Percentiles rank a stretch among this genome's conserved stretches.
These are phyloP conservation scores for Abelmoschus esculentus DNA, from an alignment of 345 rosid genomes.

Conservation along the genomic window DNA sequence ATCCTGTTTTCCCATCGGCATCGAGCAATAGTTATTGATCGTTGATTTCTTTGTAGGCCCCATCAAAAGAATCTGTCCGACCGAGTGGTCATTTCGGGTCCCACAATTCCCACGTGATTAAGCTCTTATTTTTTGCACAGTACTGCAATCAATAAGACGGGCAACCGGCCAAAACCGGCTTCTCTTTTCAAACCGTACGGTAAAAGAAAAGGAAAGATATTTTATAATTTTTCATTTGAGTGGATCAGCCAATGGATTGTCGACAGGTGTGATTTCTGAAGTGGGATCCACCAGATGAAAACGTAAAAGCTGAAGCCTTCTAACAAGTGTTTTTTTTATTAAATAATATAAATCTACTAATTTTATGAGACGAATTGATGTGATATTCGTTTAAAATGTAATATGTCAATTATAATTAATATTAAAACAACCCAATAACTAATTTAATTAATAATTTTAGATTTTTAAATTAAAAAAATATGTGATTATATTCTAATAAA, in stretches of 20 bases:
- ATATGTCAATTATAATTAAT: too few species aligned
- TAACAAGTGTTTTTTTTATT: too few species aligned
- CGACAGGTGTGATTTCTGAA: background rate
- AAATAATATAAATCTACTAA: too few species aligned
- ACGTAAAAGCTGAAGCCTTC: background rate
- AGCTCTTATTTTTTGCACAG: background rate
- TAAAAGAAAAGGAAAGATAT: background rate
- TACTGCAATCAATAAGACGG: background rate
- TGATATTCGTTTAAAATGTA: too few species aligned
- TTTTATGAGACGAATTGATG: too few species aligned
- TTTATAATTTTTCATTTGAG: background rate
- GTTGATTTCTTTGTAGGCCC: background rate
- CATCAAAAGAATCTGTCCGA: background rate
- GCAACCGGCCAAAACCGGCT: background rate
- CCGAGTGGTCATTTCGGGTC: background rate
- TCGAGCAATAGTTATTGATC: background rate
- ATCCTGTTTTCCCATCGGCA: background rate
- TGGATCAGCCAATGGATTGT: background rate
- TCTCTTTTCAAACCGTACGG: background rate
- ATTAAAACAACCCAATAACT: too few species aligned
- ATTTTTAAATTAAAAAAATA: too few species aligned
- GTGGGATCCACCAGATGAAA: background rate
- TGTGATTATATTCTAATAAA: too few species aligned
- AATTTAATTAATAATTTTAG: too few species aligned
- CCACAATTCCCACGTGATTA: constrained; percentile 4